Evolutionary conservation across 345 rosid genomes (phyloP).

Genomic region (Capsella bursapastoris): DNA sequence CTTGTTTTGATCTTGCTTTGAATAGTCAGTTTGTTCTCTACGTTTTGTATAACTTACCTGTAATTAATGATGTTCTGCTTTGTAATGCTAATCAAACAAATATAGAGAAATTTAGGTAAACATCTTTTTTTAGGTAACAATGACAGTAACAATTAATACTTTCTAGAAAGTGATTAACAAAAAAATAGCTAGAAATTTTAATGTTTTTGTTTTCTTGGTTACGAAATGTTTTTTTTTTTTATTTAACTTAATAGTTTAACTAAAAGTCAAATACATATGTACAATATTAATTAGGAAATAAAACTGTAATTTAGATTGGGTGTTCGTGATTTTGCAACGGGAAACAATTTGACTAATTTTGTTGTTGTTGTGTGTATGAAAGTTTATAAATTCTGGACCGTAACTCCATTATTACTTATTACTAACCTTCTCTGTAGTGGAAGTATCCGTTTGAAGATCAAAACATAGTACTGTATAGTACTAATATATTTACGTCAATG

Average conservation of each 20-base stretch:
- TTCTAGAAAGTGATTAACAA: not conserved
- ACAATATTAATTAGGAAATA: not conserved
- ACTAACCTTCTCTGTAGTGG: too few relatives aligned
- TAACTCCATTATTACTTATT: not conserved
- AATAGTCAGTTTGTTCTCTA: not conserved
- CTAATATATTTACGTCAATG: not conserved
- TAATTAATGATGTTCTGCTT: not conserved
- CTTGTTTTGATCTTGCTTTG: constrained; percentile 8
- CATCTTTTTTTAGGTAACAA: not conserved
- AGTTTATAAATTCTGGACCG: not conserved
- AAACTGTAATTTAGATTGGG: not conserved
- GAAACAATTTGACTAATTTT: not conserved
- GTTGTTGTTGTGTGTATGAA: too few relatives aligned
- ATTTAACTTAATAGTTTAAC: not conserved
- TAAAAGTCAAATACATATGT: not conserved
- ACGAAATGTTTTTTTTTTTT: too few relatives aligned
- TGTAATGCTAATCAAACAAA: not conserved
- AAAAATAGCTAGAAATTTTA: not conserved
- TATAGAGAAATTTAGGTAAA: not conserved
- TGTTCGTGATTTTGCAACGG: not conserved
- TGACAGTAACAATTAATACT: not conserved
- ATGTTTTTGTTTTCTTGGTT: too few relatives aligned
- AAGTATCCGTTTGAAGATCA: too few relatives aligned
- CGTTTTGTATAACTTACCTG: not conserved
- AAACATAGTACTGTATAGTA: too few relatives aligned